Percentiles rank a stretch among this genome's conserved stretches.
phyloP scores from a whole-genome alignment of 345 rosid genomes.

The Barbarea vulgaris region DNA sequence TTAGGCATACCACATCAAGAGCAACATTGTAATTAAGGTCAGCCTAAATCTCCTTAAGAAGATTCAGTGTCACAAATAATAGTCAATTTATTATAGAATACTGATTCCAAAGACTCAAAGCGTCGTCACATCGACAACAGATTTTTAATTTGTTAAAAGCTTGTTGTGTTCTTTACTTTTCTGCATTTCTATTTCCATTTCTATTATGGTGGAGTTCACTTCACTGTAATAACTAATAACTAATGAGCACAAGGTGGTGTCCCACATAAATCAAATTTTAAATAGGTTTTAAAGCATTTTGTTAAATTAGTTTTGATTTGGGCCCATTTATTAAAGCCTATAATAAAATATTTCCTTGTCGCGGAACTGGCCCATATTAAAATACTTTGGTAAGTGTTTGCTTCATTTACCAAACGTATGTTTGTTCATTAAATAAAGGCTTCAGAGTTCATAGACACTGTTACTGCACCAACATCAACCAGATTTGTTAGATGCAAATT shows the following conservation, averaged over 20 bases:
- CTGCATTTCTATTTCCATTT: background rate
- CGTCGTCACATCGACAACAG: background rate
- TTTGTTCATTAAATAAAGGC: background rate
- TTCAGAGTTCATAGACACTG: background rate
- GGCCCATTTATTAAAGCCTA: conserved; percentile 12
- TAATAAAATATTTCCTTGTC: background rate
- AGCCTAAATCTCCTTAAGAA: background rate
- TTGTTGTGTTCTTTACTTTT: background rate
- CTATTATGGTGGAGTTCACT: background rate
- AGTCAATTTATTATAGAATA: background rate
- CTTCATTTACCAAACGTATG: background rate
- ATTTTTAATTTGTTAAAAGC: background rate
- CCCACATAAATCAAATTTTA: background rate
- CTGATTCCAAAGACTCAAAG: background rate
- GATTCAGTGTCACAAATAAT: background rate
- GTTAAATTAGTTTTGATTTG: background rate
- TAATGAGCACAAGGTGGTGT: background rate
- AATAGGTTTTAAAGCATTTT: background rate
- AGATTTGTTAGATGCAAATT: background rate
- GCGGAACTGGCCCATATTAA: background rate
- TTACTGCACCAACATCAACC: background rate
- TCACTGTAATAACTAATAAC: background rate
- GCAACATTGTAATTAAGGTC: background rate
- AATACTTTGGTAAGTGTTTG: background rate
- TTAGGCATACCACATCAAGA: background rate